Evolutionary conservation across 306 rosid species (phyloP), one percentile per base, ranked within the genome.

Genomic region (Medicago ruthenica): DNA sequence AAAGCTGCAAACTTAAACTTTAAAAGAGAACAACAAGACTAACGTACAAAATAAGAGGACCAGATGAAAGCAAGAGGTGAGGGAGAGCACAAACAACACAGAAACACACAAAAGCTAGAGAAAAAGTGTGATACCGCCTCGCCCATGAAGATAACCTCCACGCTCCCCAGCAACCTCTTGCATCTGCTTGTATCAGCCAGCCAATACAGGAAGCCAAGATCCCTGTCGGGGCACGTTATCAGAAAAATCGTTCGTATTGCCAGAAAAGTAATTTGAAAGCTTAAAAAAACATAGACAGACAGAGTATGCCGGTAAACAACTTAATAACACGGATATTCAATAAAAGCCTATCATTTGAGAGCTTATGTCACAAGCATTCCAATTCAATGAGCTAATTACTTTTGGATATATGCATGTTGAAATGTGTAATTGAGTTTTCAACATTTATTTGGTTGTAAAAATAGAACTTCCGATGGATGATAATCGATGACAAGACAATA

Each of bases 191-290:
- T 80, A 87, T 91, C 84, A 89, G 59, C 84, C 86, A 74, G 85
- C 94, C 97, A 67, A 76, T 81, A 86, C 86, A 85, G 86, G 84
- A 92, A 81, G 93, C 97, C 96, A 90, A 83, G 44, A 83, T 94
- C 98, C 98, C 98, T 94, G 97, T 89, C 97, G 73, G 98, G 98
- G 91, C 96, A 86, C 69, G 98, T 94, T 94, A 92, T 92, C 91
- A 94, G 98, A 82, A 80, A 88, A 83, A 87, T 71, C 80, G 79
- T 87, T 51, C 85, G 48, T 67, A 22, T 44, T 73, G 80, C 78
- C 42, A 42, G 45, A 55, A 83, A 81, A 57, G 6, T 47, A 51
- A 48, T 36, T 61, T 37, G 34, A 67, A 77, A 78, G 64, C 31
- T 47, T 17, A 34, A 50, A 72, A 44, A 27, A 69, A 36, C 57